A percentile compares a stretch with the other conserved stretches of the same genome.
These are phyloP conservation scores for Cornus suecica DNA, from an alignment of 148 eudicot species.

Conservation along the genomic window DNA sequence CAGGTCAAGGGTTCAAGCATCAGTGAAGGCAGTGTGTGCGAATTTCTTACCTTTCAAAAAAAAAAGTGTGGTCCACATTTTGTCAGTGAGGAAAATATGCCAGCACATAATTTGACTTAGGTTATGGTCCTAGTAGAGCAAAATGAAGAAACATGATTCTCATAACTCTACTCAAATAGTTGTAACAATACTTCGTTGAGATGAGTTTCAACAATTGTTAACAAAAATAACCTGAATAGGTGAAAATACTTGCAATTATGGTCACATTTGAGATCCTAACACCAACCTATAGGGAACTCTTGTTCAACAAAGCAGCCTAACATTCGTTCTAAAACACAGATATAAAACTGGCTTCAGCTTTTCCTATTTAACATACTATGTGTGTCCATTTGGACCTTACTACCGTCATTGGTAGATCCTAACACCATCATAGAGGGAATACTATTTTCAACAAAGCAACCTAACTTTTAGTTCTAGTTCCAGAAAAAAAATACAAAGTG, in stretches of 20 bases:
- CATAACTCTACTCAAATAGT: not conserved
- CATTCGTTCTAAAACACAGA: not conserved
- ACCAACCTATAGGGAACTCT: not conserved
- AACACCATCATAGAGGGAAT: not conserved
- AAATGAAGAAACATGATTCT: too few species aligned
- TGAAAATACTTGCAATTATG: too few species aligned
- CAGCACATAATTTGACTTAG: not conserved
- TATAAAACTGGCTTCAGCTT: not conserved
- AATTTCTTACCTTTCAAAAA: too few species aligned
- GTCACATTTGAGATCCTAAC: not conserved
- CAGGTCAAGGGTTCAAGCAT: too few species aligned
- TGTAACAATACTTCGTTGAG: too few species aligned
- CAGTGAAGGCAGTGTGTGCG: too few species aligned
- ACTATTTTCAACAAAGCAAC: conserved; percentile 5
- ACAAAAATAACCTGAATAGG: not conserved
- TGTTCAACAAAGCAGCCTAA: conserved; percentile 5
- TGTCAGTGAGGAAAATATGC: too few species aligned
- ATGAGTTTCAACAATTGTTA: too few species aligned
- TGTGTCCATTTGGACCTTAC: too few species aligned
- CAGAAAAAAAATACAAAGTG: not conserved
- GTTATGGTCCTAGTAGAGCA: not conserved
- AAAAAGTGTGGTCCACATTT: too few species aligned
- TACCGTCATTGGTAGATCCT: too few species aligned
- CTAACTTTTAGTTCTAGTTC: not conserved
- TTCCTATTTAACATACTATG: too few species aligned